Conservation (phyloP, 2,329 filamentous ascomycete species). For the Elsinoe ampelina region DNA sequence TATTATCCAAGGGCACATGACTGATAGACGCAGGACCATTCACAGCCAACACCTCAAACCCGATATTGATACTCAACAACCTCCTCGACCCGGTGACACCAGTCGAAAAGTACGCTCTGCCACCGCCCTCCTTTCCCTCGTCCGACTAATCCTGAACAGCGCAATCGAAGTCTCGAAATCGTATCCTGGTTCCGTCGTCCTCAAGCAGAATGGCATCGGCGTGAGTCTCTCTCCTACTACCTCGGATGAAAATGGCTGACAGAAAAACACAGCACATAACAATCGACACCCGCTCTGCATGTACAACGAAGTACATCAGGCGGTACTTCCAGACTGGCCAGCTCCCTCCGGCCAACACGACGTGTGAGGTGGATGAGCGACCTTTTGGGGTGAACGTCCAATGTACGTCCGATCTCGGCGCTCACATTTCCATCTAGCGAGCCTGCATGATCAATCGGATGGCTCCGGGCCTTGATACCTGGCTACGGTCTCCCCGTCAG, state of each 20-base stretch:
- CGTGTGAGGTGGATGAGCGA: conserved; percentile 29
- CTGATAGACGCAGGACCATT: conserved; percentile 14
- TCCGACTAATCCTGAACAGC: conserved; percentile 19
- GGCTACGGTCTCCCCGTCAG: too few relatives aligned
- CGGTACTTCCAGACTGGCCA: conserved; percentile 35
- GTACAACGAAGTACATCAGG: conserved; percentile 29
- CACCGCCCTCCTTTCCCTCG: too few relatives aligned
- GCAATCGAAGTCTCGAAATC: conserved; percentile 34
- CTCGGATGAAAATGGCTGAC: background rate
- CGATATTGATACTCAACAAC: conserved; percentile 50
- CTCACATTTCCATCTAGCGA: too few relatives aligned
- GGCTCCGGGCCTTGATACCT: too few relatives aligned
- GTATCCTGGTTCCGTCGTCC: conserved; percentile 36
- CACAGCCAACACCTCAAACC: conserved; percentile 39
- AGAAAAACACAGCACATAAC: background rate
- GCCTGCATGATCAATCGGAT: too few relatives aligned
- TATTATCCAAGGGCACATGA: background rate
- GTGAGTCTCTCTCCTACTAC: background rate
- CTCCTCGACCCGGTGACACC: conserved; percentile 53
- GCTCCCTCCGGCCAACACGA: conserved; percentile 28
- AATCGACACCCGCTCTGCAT: conserved; percentile 16
- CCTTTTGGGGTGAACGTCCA: conserved; percentile 14
- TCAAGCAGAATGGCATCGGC: conserved; percentile 33
- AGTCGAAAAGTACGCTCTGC: conserved; percentile 23
- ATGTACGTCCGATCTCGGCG: background rate